phyloP scores from a whole-genome alignment of 2,329 filamentous ascomycete species.

The Paradendryphiella salina region DNA sequence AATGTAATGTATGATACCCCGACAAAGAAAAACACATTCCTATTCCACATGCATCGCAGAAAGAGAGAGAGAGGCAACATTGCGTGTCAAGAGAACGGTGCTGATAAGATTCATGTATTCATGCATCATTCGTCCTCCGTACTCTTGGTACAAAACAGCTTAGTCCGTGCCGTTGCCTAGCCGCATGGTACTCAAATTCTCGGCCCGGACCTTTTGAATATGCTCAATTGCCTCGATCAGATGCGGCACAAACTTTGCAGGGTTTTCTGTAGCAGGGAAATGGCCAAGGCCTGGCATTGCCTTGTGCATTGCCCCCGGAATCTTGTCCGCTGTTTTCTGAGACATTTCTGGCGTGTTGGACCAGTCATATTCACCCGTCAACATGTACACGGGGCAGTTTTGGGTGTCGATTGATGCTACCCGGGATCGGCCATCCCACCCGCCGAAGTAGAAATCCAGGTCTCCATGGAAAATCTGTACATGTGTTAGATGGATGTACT shows the following conservation, averaged over 20 bases:
- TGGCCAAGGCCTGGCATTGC: conserved; percentile 53
- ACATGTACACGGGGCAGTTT: conserved; percentile 56
- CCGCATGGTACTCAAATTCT: conserved; percentile 39
- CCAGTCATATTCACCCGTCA: conserved; percentile 57
- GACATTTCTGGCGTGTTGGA: conserved; percentile 53
- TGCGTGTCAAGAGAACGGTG: too few species aligned
- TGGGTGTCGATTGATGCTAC: conserved; percentile 53
- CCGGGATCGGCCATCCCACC: conserved; percentile 54
- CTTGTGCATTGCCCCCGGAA: conserved; percentile 51
- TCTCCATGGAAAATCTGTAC: conserved; percentile 56
- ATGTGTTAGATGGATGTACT: not conserved
- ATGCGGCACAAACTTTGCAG: conserved; percentile 46
- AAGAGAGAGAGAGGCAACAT: too few species aligned
- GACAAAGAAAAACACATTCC: not conserved
- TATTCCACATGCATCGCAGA: too few species aligned
- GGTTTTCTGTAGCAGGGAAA: conserved; percentile 55
- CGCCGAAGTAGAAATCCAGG: conserved; percentile 57
- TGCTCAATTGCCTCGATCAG: conserved; percentile 47
- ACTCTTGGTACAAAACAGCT: not conserved
- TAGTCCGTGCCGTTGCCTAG: conserved; percentile 34
- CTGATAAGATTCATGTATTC: not conserved
- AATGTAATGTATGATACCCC: conserved; percentile 3
- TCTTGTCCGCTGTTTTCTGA: conserved; percentile 54
- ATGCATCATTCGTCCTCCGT: not conserved
- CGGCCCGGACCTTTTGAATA: conserved; percentile 41